phyloP scores from a whole-genome alignment of 495 filamentous ascomycete species.

The Penicillium ucsense region DNA sequence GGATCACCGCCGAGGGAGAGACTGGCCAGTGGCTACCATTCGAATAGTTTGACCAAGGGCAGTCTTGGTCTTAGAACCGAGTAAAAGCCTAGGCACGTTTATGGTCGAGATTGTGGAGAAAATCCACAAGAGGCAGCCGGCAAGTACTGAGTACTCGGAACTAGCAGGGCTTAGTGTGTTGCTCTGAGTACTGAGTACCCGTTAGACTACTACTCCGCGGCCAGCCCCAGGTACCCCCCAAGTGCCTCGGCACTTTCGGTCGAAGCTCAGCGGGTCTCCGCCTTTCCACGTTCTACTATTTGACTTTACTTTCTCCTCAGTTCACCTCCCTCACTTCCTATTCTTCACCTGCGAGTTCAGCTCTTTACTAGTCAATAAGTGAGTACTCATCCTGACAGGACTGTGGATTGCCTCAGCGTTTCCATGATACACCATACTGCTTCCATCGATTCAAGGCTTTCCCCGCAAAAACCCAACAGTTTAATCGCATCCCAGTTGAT shows the following conservation, averaged over 20 bases:
- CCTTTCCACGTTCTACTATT: not conserved
- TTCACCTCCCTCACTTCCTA: not conserved
- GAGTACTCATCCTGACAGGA: slow-evolving; percentile 1
- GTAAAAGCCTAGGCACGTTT: slow-evolving; percentile 6
- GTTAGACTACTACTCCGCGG: slow-evolving; percentile 4
- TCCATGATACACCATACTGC: no score
- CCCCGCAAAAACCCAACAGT: slow-evolving; percentile 15
- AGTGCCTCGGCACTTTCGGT: slow-evolving; percentile 21
- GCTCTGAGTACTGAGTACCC: slow-evolving; percentile 6
- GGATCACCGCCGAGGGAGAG: no score
- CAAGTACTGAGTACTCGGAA: slow-evolving; percentile 2
- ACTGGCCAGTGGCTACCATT: no score
- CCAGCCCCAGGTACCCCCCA: not conserved
- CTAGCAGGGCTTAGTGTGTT: accelerated
- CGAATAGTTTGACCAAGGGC: no score
- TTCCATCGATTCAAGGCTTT: not conserved
- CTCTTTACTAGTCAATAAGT: slow-evolving; percentile 5
- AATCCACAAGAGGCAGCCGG: not conserved
- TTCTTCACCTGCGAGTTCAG: not conserved
- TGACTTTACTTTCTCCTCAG: not conserved
- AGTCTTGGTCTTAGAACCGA: not conserved
- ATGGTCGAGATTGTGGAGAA: not conserved
- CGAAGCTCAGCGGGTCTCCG: slow-evolving; percentile 9
- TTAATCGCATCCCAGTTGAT: not conserved
- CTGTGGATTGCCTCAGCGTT: no score